These are phyloP conservation scores for Globisporangium carolinianum DNA, from an alignment of 352 stramenopile genomes.

Conservation along the genomic window DNA sequence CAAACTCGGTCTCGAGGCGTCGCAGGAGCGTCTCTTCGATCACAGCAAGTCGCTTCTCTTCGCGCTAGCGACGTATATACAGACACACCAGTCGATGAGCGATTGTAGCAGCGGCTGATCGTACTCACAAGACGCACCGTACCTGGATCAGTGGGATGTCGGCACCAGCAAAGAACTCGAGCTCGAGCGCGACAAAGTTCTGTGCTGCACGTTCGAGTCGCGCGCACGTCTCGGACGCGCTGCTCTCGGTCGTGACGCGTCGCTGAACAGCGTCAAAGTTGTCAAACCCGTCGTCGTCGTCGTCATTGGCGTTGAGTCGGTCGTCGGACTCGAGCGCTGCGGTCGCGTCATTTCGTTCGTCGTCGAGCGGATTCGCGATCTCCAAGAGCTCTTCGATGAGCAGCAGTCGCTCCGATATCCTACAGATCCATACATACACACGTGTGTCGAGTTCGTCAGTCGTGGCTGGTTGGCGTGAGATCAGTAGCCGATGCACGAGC, in stretches of 20 bases:
- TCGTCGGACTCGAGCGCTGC: constrained; percentile 11
- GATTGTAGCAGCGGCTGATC: not conserved
- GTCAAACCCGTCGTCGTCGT: constrained; percentile 58
- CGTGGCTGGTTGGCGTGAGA: no score
- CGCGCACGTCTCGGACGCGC: constrained; percentile 48
- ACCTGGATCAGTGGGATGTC: constrained; percentile 71
- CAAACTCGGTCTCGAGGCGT: constrained; percentile 78
- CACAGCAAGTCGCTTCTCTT: constrained; percentile 59
- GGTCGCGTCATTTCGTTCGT: constrained; percentile 15
- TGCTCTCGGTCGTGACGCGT: constrained; percentile 19
- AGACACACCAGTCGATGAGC: not conserved
- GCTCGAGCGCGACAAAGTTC: constrained; percentile 67
- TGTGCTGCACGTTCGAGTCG: constrained; percentile 69
- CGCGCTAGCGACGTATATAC: constrained; percentile 19
- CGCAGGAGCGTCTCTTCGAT: constrained; percentile 69
- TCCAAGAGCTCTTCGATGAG: constrained; percentile 73
- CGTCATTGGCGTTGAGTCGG: constrained; percentile 14
- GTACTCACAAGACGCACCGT: not conserved
- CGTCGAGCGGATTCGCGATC: constrained; percentile 32
- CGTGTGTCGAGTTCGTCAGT: not conserved
- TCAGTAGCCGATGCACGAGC: no score
- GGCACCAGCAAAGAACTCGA: constrained; percentile 65
- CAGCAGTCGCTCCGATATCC: constrained; percentile 70
- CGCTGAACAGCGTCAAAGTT: constrained; percentile 62
- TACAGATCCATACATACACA: constrained; percentile 5